Conservation (phyloP, 768 basidiomycete genomes). For the Boletus bicolor region DNA sequence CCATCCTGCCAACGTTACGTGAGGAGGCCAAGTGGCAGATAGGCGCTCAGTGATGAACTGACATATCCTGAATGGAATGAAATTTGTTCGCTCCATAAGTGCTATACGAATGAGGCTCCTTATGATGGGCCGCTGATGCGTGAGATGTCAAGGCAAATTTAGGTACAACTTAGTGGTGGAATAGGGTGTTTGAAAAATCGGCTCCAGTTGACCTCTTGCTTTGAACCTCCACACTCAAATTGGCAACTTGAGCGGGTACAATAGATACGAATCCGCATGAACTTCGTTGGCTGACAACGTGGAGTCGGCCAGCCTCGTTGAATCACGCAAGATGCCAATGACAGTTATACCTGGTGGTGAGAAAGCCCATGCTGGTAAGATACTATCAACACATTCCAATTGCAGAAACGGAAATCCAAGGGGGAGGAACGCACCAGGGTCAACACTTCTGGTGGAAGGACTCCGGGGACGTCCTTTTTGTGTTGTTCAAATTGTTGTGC, state of each 20-base stretch:
- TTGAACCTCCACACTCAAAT: background rate
- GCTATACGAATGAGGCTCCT: background rate
- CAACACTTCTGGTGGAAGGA: too few species aligned
- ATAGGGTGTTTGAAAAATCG: background rate
- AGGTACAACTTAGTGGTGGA: background rate
- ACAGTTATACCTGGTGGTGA: background rate
- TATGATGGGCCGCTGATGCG: background rate
- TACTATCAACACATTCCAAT: background rate
- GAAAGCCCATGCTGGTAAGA: background rate
- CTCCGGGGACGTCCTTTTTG: background rate
- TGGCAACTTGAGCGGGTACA: background rate
- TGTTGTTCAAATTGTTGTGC: background rate
- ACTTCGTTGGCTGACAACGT: background rate
- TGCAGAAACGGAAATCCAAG: background rate
- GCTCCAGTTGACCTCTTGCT: background rate
- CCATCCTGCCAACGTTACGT: constrained; percentile 18
- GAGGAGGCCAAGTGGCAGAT: constrained; percentile 13
- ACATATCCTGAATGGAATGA: constrained; percentile 4
- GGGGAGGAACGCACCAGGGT: background rate
- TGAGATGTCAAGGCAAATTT: background rate
- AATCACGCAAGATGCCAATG: background rate
- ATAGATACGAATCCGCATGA: background rate
- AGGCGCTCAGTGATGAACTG: constrained; percentile 1
- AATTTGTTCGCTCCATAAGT: background rate
- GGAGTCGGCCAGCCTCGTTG: background rate